A percentile compares a stretch with the other conserved stretches of the same genome.
Conservation (phyloP, 495 filamentous ascomycete species). For the Sporormia fimetaria region DNA sequence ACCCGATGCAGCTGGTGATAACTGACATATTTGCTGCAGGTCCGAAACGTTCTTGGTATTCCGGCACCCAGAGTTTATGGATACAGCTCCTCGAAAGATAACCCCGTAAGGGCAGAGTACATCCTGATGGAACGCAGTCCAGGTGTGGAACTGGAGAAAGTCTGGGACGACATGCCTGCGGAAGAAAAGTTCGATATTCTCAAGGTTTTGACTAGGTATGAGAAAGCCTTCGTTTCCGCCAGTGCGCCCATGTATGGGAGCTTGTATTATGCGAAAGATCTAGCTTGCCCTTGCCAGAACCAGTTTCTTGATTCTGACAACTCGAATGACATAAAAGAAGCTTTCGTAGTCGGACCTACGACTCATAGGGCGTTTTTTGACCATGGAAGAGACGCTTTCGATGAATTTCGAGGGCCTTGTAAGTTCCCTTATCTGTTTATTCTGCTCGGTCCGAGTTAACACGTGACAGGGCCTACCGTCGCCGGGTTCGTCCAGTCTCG, state of each 20-base stretch:
- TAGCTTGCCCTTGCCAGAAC: conserved; percentile 2
- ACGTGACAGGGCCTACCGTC: no score
- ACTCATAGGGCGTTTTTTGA: conserved; percentile 9
- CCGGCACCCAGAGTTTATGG: conserved; percentile 12
- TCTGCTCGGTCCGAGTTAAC: no score
- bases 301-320: conserved; percentile 3
- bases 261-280: conserved; percentile 16
- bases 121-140: conserved; percentile 15
- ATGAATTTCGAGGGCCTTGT: background rate
- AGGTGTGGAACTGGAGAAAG: conserved; percentile 7
- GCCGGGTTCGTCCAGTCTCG: conserved; percentile 2
- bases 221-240: conserved; percentile 7
- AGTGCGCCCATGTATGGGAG: conserved; percentile 10
- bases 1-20: background rate
- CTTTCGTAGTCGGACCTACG: conserved; percentile 14
- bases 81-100: conserved; percentile 8
- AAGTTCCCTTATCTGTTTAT: no score
- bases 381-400: conserved; percentile 7
- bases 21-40: conserved; percentile 4
- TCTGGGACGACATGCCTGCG: conserved; percentile 12
- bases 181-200: conserved; percentile 9
- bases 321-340: conserved; percentile 5
- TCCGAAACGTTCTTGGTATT: conserved; percentile 11
- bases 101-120: conserved; percentile 14
- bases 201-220: conserved; percentile 1